Evolutionary conservation across 768 basidiomycete genomes (phyloP), one percentile per base, ranked within the genome.

Genomic region (Mycena vulgaris): DNA sequence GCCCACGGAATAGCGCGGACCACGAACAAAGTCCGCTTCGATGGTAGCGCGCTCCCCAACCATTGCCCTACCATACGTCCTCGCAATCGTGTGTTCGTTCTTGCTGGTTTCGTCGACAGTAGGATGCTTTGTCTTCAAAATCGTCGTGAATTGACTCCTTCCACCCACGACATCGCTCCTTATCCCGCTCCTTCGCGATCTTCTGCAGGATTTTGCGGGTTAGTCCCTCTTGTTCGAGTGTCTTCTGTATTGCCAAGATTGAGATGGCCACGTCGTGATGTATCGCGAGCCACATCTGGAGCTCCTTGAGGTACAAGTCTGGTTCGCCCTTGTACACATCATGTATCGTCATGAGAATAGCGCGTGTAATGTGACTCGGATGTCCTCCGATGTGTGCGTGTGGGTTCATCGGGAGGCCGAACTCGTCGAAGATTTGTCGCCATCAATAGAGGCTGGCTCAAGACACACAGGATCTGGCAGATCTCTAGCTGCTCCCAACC

Each of bases 21-120:
- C 39, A 14, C 56, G 56, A 17, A 58, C 39, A n/a, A 58, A 58
- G 3, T 58, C 39, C 7, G 37, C 2, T 21, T 40, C 37, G n/a
- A 40, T 25, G 14, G 14, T 5, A 4, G 56, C 56, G 9, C 39
- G 56, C 27, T 58, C 39, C 5, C 56, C 39, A 5, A 28, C 56
- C 23, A 28, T 40, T 1, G 56, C 2, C 5, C 37, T 16, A 5
- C 56, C 56, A 28, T 58, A 23, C 9, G 10, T 19, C 13, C 56
- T 25, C 16, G 11, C 39, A 17, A 42, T 2, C 2, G 39, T 58
- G 21, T 42, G 37, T 19, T 58, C 56, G 21, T 58, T 42, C 17
- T 58, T 58, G 56, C 56, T 58, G 1, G 56, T 40, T 21, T 58
- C 56, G 14, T 58, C 56, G 16, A 58, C 56, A 19, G 39, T 39